Percentiles rank a stretch among this genome's conserved stretches.
These are phyloP conservation scores for Bathelium albidoporum DNA, from an alignment of 495 filamentous ascomycete genomes.

Conservation along the genomic window DNA sequence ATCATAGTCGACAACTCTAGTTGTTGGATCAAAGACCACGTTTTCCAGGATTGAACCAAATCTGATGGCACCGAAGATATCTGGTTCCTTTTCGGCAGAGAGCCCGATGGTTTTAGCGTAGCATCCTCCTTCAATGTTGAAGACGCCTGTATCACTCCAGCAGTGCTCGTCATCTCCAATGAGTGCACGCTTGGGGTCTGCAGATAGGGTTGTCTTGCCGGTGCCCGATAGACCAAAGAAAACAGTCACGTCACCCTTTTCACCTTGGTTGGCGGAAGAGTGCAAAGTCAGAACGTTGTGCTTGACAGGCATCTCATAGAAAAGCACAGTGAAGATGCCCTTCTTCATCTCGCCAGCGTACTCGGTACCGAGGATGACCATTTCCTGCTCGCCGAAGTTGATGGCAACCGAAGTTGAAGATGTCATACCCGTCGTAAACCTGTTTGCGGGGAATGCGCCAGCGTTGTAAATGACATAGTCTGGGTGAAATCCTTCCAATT, in stretches of 20 bases:
- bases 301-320: slow-evolving; percentile 99
- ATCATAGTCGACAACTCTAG: slow-evolving; percentile 87
- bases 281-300: slow-evolving; percentile 97
- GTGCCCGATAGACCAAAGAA: slow-evolving; percentile 99
- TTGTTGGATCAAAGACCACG: slow-evolving; percentile 88
- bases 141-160: slow-evolving; percentile 93
- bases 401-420: slow-evolving; percentile 80
- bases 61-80: slow-evolving; percentile 93
- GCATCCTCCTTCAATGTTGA: slow-evolving; percentile 99
- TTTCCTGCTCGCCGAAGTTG: slow-evolving; percentile 83
- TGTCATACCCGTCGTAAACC: slow-evolving; percentile 97
- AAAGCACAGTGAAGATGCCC: slow-evolving; percentile 97
- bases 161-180: slow-evolving; percentile 99
- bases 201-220: slow-evolving; percentile 96
- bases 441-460: slow-evolving; percentile 95
- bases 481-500: slow-evolving; percentile 93
- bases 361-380: slow-evolving; percentile 98
- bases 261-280: slow-evolving; percentile 86
- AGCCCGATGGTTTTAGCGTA: slow-evolving; percentile 99
- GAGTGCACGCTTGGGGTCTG: slow-evolving; percentile 87
- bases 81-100: slow-evolving; percentile 93
- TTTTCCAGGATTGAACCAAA: slow-evolving; percentile 98
- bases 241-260: slow-evolving; percentile 83
- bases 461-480: slow-evolving; percentile 99
- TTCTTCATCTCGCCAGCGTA: slow-evolving; percentile 99